phyloP scores from a whole-genome alignment of 2,329 filamentous ascomycete species.

The Aspergillus hortae region DNA sequence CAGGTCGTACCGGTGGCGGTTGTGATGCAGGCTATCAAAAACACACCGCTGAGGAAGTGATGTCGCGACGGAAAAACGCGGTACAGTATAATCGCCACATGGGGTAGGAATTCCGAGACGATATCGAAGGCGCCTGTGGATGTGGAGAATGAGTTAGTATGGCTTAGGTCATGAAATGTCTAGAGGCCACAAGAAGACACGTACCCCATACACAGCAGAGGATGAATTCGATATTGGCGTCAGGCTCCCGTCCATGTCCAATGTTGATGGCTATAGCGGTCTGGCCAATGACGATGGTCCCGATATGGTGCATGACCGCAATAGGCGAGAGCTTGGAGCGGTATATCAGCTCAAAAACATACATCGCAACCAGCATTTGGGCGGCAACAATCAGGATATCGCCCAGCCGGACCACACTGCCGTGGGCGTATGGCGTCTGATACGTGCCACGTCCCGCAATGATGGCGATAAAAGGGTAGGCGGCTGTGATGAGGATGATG shows the following conservation, averaged over 20 bases:
- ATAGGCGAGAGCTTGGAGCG: slow-evolving; percentile 40
- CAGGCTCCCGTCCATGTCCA: slow-evolving; percentile 20
- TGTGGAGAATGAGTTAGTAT: not conserved
- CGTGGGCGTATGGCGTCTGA: slow-evolving; percentile 26
- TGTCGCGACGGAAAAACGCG: slow-evolving; percentile 39
- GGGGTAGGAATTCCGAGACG: slow-evolving; percentile 46
- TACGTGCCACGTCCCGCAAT: slow-evolving; percentile 32
- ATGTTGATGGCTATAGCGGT: slow-evolving; percentile 40
- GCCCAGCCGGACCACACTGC: slow-evolving; percentile 35
- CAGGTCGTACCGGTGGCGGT: slow-evolving; percentile 38
- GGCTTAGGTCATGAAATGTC: too few species aligned
- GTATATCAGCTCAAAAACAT: slow-evolving; percentile 46
- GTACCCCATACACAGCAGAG: slow-evolving; percentile 41
- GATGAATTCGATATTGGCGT: slow-evolving; percentile 36
- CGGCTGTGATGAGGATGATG: slow-evolving; percentile 36
- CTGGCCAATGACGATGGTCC: slow-evolving; percentile 42
- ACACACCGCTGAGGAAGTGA: slow-evolving; percentile 37
- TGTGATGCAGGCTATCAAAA: slow-evolving; percentile 33
- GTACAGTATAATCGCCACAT: slow-evolving; percentile 46
- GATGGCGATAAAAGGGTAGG: slow-evolving; percentile 42
- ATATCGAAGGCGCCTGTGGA: slow-evolving; percentile 49
- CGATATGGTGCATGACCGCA: slow-evolving; percentile 41
- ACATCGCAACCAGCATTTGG: slow-evolving; percentile 46
- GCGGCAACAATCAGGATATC: slow-evolving; percentile 40
- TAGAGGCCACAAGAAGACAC: slow-evolving; percentile 2